Evolutionary conservation across 1,284 basidiomycete species (phyloP).

Genomic region (Phellopilus nigrolimitatus): DNA sequence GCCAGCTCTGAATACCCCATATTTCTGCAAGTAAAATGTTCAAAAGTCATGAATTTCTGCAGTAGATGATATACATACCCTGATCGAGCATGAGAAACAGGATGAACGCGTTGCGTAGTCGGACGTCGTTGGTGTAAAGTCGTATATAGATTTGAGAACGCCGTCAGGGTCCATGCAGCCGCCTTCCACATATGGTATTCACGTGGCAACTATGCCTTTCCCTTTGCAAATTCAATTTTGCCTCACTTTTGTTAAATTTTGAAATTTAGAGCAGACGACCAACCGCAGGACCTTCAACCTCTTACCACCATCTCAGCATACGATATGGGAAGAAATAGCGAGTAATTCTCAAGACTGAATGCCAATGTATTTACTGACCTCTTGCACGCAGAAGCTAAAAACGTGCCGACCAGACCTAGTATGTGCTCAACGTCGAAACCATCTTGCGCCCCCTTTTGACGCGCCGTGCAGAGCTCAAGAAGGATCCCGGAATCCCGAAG

Average conservation of each 20-base stretch:
- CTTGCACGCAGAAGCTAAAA: conserved; percentile 43
- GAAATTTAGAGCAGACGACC: not conserved
- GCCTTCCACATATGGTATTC: not conserved
- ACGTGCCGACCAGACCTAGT: conserved; percentile 55
- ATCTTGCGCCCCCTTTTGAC: not conserved
- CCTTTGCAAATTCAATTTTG: not conserved
- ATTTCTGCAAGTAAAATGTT: not conserved
- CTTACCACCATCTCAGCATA: not conserved
- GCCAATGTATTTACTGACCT: conserved; percentile 7
- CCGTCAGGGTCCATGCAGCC: conserved; percentile 8
- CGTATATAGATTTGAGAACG: not conserved
- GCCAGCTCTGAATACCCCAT: conserved; percentile 18
- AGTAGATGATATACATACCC: not conserved
- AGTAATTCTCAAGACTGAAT: conserved; percentile 23
- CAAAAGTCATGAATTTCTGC: not conserved
- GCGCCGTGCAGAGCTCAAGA: conserved; percentile 60
- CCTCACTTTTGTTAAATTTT: not conserved
- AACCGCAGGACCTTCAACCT: not conserved
- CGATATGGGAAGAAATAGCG: conserved; percentile 56
- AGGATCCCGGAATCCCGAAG: conserved; percentile 78
- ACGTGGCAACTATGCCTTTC: not conserved
- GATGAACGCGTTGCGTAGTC: not conserved
- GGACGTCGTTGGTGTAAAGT: not conserved
- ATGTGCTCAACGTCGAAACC: conserved; percentile 19
- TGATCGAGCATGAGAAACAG: not conserved